phyloP scores from a whole-genome alignment of 2,329 filamentous ascomycete species.

The Trichoderma sp. region DNA sequence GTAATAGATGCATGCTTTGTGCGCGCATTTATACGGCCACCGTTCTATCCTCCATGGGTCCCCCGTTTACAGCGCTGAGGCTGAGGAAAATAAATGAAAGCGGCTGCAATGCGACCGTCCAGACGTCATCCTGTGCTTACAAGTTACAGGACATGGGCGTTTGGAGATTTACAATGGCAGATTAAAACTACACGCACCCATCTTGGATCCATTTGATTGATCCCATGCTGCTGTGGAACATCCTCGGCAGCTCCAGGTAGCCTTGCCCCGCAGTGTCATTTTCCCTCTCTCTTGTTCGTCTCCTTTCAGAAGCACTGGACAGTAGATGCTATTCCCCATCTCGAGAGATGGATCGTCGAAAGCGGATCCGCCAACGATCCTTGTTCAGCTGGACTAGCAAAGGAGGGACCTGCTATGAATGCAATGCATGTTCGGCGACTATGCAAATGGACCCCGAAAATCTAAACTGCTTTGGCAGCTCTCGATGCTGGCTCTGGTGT shows the following conservation, averaged over 20 bases:
- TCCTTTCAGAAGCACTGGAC: neutral
- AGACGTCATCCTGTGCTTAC: neutral
- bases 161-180: neutral
- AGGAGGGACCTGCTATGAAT: neutral
- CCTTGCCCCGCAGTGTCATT: neutral
- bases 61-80: neutral
- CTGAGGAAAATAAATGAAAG: neutral
- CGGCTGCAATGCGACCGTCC: neutral
- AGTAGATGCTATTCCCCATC: neutral
- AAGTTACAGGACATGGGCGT: neutral
- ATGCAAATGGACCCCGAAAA: conserved; percentile 19
- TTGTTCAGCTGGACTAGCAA: neutral
- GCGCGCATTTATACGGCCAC: neutral
- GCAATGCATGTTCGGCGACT: conserved; percentile 7
- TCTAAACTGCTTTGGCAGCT: neutral
- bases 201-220: neutral
- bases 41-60: neutral
- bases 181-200: neutral
- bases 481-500: neutral
- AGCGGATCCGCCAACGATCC: conserved; percentile 4
- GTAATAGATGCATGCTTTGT: neutral
- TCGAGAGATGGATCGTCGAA: conserved; percentile 12
- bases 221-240: neutral
- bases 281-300: neutral
- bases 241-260: neutral